These are phyloP conservation scores for Colletotrichum sp. DNA, from an alignment of 2,329 filamentous ascomycete species.

Conservation along the genomic window DNA sequence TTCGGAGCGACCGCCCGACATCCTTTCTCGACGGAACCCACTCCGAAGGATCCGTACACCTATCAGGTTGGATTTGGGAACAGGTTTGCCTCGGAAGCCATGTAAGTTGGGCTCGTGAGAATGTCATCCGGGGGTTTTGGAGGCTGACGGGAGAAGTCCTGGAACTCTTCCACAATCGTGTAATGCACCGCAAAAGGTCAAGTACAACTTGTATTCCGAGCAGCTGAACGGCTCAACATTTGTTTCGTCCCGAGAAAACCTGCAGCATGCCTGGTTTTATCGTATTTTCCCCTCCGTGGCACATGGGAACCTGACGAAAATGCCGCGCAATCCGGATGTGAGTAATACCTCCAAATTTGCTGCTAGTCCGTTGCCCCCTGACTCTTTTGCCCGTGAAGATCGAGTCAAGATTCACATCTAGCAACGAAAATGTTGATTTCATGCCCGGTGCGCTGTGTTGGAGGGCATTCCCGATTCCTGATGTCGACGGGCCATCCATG, in stretches of 20 bases:
- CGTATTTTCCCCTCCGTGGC: slow-evolving; percentile 33
- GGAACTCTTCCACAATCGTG: slow-evolving; percentile 19
- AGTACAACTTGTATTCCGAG: slow-evolving; percentile 48
- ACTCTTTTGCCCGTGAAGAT: slow-evolving; percentile 8
- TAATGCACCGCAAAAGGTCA: slow-evolving; percentile 49
- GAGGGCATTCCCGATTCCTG: slow-evolving; percentile 36
- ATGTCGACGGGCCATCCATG: slow-evolving; percentile 25
- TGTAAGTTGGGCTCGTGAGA: slow-evolving; percentile 13
- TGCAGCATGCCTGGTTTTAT: slow-evolving; percentile 34
- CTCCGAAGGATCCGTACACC: slow-evolving; percentile 22
- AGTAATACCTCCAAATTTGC: neutral
- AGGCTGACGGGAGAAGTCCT: slow-evolving; percentile 6
- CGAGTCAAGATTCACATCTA: slow-evolving; percentile 40
- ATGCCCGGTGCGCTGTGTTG: slow-evolving; percentile 46
- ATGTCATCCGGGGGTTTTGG: neutral
- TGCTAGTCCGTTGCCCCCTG: neutral
- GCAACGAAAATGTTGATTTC: slow-evolving; percentile 42
- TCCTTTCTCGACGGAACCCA: slow-evolving; percentile 15
- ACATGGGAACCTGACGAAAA: slow-evolving; percentile 15
- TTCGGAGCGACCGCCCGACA: slow-evolving; percentile 19
- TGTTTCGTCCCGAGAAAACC: slow-evolving; percentile 21
- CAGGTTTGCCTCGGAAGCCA: slow-evolving; percentile 25
- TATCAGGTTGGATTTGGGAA: slow-evolving; percentile 29
- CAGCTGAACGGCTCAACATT: slow-evolving; percentile 51
- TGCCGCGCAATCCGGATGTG: slow-evolving; percentile 17